These are phyloP conservation scores for Penicillium salamii DNA, from an alignment of 495 filamentous ascomycete genomes.

Conservation along the genomic window DNA sequence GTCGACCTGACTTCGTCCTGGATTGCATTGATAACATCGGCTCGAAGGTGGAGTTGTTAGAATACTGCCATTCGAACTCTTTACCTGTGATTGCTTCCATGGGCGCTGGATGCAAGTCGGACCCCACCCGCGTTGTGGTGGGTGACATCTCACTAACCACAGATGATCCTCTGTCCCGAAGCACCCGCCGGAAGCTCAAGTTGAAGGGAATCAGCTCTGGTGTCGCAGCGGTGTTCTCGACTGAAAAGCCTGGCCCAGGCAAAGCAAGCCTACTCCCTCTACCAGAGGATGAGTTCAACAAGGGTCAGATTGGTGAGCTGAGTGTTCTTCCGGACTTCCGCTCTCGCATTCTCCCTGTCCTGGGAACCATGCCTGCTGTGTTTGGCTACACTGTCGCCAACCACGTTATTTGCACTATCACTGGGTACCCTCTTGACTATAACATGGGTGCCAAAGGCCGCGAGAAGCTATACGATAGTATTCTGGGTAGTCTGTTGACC, in stretches of 20 bases:
- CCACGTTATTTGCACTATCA: constrained; percentile 81
- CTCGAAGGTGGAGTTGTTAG: constrained; percentile 87
- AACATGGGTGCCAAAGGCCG: constrained; percentile 68
- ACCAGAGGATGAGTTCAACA: constrained; percentile 81
- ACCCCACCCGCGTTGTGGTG: constrained; percentile 87
- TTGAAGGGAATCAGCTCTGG: constrained; percentile 76
- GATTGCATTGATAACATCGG: constrained; percentile 99
- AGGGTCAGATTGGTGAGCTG: constrained; percentile 84
- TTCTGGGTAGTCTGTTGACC: constrained; percentile 68
- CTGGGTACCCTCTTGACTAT: constrained; percentile 85
- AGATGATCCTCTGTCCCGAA: constrained; percentile 86
- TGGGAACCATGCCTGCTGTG: constrained; percentile 95
- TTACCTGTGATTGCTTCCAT: constrained; percentile 89
- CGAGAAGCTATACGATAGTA: constrained; percentile 85
- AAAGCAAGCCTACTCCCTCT: constrained; percentile 88
- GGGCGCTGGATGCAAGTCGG: constrained; percentile 96
- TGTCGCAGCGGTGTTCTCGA: constrained; percentile 89
- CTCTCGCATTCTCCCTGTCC: constrained; percentile 86
- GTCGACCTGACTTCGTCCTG: constrained; percentile 78
- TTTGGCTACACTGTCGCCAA: constrained; percentile 92
- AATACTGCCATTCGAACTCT: constrained; percentile 75
- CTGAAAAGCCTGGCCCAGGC: constrained; percentile 84
- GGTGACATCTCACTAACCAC: constrained; percentile 87
- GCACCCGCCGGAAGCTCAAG: constrained; percentile 76
- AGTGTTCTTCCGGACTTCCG: constrained; percentile 89